Conservation (phyloP, 2,329 filamentous ascomycete species). For the Cryphonectria radicalis region DNA sequence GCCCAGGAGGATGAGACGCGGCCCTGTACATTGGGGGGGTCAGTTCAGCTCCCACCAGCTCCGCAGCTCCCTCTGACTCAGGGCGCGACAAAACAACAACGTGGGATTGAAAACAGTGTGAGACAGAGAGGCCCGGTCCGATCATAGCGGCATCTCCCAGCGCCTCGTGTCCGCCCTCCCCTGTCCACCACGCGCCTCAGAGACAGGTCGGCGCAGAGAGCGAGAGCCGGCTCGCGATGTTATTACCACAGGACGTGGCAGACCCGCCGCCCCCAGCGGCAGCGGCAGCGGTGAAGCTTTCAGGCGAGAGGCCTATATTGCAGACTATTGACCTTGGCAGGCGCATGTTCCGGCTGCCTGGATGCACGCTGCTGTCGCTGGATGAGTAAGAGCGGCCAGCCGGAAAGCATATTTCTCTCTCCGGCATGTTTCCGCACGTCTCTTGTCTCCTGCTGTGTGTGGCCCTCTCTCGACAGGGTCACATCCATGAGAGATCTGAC, state of each 20-base stretch:
- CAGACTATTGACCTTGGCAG: slow-evolving; percentile 11
- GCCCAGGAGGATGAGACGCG: neutral
- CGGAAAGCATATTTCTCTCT: neutral
- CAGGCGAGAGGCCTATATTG: neutral
- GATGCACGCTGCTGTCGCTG: neutral
- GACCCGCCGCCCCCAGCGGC: neutral
- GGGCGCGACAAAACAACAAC: neutral
- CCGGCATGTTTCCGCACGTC: neutral
- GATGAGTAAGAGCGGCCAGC: neutral
- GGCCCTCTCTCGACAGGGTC: neutral
- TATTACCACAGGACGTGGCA: neutral
- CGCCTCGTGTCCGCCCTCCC: slow-evolving; percentile 1
- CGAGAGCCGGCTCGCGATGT: neutral
- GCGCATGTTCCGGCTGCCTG: neutral
- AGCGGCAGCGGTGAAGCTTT: slow-evolving; percentile 2
- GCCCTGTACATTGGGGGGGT: neutral
- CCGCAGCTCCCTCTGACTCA: neutral
- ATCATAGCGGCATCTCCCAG: neutral
- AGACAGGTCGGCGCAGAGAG: neutral
- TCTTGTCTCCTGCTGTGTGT: too few species aligned
- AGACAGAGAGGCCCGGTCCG: slow-evolving; percentile 12
- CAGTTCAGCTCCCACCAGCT: neutral
- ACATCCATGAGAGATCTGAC: slow-evolving; percentile 1
- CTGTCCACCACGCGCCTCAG: neutral
- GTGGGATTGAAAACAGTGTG: neutral